A percentile compares a stretch with the other conserved stretches of the same genome.
phyloP scores from a whole-genome alignment of 1,139 yeast species.

The Blastobotrys malaysiensis region DNA sequence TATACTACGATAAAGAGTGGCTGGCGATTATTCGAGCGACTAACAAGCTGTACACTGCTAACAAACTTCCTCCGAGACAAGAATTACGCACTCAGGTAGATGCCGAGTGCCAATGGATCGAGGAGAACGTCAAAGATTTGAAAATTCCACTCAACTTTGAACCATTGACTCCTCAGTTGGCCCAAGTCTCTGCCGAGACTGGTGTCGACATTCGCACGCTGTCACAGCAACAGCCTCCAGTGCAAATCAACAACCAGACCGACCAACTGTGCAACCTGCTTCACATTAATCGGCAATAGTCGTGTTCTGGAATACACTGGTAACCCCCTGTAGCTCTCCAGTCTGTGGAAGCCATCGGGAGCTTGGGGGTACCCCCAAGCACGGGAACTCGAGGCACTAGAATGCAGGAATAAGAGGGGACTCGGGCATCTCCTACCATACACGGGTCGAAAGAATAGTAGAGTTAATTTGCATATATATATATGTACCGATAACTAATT shows the following conservation, averaged over 20 bases:
- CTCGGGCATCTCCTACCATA: background rate
- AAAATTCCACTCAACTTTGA: constrained; percentile 17
- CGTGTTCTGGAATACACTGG: no score
- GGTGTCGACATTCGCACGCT: background rate
- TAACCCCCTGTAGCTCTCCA: background rate
- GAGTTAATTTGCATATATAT: background rate
- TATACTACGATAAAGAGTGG: constrained; percentile 38
- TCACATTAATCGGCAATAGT: background rate
- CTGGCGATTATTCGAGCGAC: constrained; percentile 32
- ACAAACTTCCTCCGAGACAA: background rate
- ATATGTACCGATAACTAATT: background rate
- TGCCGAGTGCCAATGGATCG: background rate
- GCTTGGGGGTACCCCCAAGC: no score
- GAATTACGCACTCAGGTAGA: background rate
- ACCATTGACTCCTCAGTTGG: constrained; percentile 3
- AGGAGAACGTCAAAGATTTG: constrained; percentile 5
- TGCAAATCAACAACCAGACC: constrained; percentile 24
- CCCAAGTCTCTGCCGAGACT: constrained; percentile 13
- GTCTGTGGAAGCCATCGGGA: no score
- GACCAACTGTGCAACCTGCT: constrained; percentile 21
- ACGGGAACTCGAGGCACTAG: no score
- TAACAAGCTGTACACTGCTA: constrained; percentile 11
- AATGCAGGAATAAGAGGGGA: no score
- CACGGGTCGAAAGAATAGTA: background rate
- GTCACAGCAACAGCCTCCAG: background rate